Evolutionary conservation across 2,329 filamentous ascomycete genomes (phyloP).

Genomic region (Xylaria digitata): DNA sequence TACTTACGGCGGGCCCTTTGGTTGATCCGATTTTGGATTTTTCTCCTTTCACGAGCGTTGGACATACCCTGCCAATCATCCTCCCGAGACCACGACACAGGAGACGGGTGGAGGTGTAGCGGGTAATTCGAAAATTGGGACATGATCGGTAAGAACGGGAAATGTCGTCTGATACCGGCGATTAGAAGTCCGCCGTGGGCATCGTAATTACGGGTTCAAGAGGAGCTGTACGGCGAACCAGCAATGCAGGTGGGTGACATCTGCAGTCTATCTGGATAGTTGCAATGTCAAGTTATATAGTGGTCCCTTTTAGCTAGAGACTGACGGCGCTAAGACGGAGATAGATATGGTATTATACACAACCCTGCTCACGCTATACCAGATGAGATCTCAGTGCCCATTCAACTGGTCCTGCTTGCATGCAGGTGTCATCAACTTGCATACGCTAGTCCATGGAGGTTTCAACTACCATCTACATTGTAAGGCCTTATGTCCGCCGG

Average conservation of each 20-base stretch:
- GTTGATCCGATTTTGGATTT: conserved; percentile 31
- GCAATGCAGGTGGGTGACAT: conserved; percentile 31
- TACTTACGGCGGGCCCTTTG: conserved; percentile 29
- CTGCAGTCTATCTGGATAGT: conserved; percentile 17
- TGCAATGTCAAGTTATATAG: neutral
- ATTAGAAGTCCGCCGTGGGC: neutral
- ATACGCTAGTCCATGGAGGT: conserved; percentile 19
- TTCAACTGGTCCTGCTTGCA: conserved; percentile 1
- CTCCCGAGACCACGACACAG: conserved; percentile 11
- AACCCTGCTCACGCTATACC: too few species aligned
- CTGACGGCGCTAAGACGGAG: conserved; percentile 21
- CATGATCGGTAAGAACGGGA: conserved; percentile 10
- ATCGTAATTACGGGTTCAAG: neutral
- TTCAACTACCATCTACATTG: neutral
- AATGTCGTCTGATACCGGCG: too few species aligned
- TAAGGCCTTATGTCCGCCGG: conserved; percentile 1
- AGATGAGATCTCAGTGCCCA: too few species aligned
- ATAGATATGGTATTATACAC: conserved; percentile 6
- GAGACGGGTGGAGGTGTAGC: neutral
- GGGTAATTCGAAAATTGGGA: conserved; percentile 3
- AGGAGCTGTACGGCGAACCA: neutral
- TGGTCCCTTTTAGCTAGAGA: neutral
- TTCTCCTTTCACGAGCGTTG: conserved; percentile 28
- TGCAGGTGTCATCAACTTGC: conserved; percentile 35
- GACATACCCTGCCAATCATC: conserved; percentile 26